Conservation (phyloP, 129 eudicot genomes). For the sunflower (Helianthus annuus) region DNA sequence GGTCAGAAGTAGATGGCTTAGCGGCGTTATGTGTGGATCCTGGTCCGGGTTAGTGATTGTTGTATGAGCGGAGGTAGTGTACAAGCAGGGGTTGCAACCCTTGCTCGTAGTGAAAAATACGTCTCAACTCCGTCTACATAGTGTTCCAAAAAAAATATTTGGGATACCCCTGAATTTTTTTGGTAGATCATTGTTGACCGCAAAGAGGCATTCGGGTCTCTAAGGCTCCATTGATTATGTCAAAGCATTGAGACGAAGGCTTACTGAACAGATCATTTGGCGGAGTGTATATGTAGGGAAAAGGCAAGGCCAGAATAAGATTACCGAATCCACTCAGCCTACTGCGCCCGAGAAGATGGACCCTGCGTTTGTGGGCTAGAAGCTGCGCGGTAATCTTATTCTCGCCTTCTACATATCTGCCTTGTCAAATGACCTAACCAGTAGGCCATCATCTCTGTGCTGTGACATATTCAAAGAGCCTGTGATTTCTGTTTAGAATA, state of each 20-base stretch:
- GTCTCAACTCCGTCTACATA: too few relatives aligned
- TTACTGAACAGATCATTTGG: slow-evolving; percentile 46
- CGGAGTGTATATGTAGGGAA: slow-evolving; percentile 48
- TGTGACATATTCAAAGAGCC: slow-evolving; percentile 36
- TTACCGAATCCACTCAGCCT: slow-evolving; percentile 42
- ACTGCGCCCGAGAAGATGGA: background rate
- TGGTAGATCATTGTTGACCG: too few relatives aligned
- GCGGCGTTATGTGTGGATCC: too few relatives aligned
- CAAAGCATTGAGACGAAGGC: slow-evolving; percentile 52
- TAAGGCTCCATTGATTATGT: slow-evolving; percentile 16
- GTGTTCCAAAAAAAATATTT: too few relatives aligned
- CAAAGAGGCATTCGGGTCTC: too few relatives aligned
- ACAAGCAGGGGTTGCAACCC: too few relatives aligned
- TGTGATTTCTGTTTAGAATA: too few relatives aligned
- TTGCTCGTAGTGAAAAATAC: too few relatives aligned
- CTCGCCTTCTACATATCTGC: slow-evolving; percentile 48
- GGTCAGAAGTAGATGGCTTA: too few relatives aligned
- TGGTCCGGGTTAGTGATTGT: too few relatives aligned
- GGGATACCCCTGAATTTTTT: too few relatives aligned
- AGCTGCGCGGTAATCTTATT: slow-evolving; percentile 52
- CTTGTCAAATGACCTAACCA: slow-evolving; percentile 50
- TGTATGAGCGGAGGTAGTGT: too few relatives aligned
- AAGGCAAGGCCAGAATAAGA: slow-evolving; percentile 51
- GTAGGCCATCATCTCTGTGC: slow-evolving; percentile 44
- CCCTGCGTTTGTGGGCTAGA: background rate